phyloP scores from a whole-genome alignment of 2,329 filamentous ascomycete species.

The Scedosporium apiospermum region DNA sequence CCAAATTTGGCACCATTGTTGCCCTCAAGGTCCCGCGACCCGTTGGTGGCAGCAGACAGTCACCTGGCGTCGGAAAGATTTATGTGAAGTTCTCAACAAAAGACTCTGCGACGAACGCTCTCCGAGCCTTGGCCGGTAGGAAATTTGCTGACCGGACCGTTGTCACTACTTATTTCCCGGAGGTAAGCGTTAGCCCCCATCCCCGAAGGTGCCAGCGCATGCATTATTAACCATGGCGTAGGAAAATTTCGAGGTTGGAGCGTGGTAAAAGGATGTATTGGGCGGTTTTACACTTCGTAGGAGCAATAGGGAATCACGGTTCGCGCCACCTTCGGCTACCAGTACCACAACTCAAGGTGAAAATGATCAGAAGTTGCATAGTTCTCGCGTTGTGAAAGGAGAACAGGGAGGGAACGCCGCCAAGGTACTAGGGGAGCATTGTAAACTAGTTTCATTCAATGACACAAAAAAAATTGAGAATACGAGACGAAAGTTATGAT shows the following conservation, averaged over 20 bases:
- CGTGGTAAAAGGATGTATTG: slow-evolving; percentile 52
- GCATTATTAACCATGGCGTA: slow-evolving; percentile 29
- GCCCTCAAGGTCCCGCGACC: slow-evolving; percentile 93
- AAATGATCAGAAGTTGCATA: no score
- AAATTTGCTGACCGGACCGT: slow-evolving; percentile 97
- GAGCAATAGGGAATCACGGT: no score
- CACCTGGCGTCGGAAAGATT: slow-evolving; percentile 91
- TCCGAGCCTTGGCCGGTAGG: slow-evolving; percentile 82
- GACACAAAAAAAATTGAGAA: neutral
- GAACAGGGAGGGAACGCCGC: neutral
- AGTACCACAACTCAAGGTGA: no score
- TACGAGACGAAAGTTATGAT: neutral
- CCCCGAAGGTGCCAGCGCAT: neutral
- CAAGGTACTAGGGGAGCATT: neutral
- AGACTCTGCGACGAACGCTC: slow-evolving; percentile 72
- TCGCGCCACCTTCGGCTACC: no score
- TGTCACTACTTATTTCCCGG: slow-evolving; percentile 91
- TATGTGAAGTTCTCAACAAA: slow-evolving; percentile 83
- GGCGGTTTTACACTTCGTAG: no score
- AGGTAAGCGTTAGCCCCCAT: slow-evolving; percentile 43
- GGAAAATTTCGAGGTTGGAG: slow-evolving; percentile 90
- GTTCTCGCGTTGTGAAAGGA: neutral
- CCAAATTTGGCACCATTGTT: slow-evolving; percentile 76
- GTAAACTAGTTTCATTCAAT: slow-evolving; percentile 1
- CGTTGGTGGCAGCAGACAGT: slow-evolving; percentile 70